Base-by-base conservation (phyloP, 768 basidiomycete genomes). In the Paxillus rubicundulus region DNA sequence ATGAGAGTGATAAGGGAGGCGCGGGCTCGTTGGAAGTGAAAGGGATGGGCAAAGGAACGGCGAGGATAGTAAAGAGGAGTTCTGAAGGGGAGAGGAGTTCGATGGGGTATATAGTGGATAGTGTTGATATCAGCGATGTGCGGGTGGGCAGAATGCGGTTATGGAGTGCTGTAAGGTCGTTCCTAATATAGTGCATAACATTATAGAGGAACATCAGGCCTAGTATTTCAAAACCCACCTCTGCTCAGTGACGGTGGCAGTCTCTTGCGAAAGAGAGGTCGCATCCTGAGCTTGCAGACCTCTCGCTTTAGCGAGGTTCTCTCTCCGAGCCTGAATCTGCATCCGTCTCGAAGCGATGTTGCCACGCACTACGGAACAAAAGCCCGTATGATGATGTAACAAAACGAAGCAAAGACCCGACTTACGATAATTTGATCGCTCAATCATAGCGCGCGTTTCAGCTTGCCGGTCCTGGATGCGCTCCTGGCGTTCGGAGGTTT, bases 1-100 rank as follows among this genome's bases (percentile, higher is more conserved):
- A 70, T 32, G 82, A 70, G 38, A 94, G 66, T 3, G 79, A 74
- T 36, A 92, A 72, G 1, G 95, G 92, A 14, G 95, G 95, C 0
- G 88, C 89, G 41, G 93, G 91, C 59, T 94, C 89, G 47, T 82
- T 82, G 5, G 81, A 57, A 28, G 79, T 74, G 20, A 85, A 60
- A 14, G 92, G 92, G 55, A 98, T 94, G 1, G 97, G 95, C 9
- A 99, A 78, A n/a, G 97, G 90, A 42, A 92, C 84, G 45, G 80
- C 78, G 45, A 94, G 74, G 65, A 99, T 91, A 12, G 89, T 84
- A 68, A 89, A 99, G 27, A 97, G 81, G n/a, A 98, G 75, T 61
- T 92, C 86, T 5, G 89, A 82, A 12, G 93, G 77, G 10, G 88
- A 87, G 43, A 85, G 77, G 16, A 96, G 84, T 48, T 92, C 89